These are phyloP conservation scores for Hysterangium stoloniferum DNA, from an alignment of 768 basidiomycete species.

Conservation along the genomic window DNA sequence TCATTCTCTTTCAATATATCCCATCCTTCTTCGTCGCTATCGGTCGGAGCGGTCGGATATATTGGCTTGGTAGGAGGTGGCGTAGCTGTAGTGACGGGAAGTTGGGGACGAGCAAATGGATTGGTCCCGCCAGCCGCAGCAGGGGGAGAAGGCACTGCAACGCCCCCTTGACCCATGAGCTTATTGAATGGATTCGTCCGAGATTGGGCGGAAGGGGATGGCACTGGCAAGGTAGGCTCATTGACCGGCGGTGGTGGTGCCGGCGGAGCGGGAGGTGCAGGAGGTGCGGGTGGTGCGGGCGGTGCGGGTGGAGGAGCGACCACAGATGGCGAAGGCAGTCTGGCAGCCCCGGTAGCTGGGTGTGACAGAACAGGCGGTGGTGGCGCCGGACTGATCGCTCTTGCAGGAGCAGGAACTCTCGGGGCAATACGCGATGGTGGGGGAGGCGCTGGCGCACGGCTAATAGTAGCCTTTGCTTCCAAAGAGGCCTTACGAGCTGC, in stretches of 20 bases:
- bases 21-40: slow-evolving; percentile 76
- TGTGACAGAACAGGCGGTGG: slow-evolving; percentile 20
- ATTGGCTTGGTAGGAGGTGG: slow-evolving; percentile 45
- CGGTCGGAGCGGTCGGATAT: slow-evolving; percentile 55
- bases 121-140: slow-evolving; percentile 49
- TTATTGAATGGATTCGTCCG: slow-evolving; percentile 78
- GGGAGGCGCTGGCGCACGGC: slow-evolving; percentile 5
- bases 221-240: slow-evolving; percentile 20
- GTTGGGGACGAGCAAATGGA: slow-evolving; percentile 60
- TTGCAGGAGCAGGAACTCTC: slow-evolving; percentile 19
- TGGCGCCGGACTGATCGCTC: slow-evolving; percentile 19
- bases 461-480: slow-evolving; percentile 16
- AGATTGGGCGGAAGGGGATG: slow-evolving; percentile 36
- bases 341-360: slow-evolving; percentile 1
- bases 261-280: slow-evolving; percentile 13
- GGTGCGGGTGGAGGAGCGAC: slow-evolving; percentile 26
- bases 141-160: slow-evolving; percentile 27
- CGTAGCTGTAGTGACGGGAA: slow-evolving; percentile 38
- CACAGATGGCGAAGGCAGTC: background rate
- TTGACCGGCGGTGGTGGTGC: slow-evolving; percentile 16
- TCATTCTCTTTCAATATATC: slow-evolving; percentile 69
- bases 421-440: slow-evolving; percentile 20
- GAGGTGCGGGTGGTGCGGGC: slow-evolving; percentile 24
- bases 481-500: slow-evolving; percentile 21
- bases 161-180: slow-evolving; percentile 43